Evolutionary conservation across 2,329 filamentous ascomycete genomes (phyloP), one percentile per base, ranked within the genome.

Genomic region (Ophiostoma himal-ulmi): DNA sequence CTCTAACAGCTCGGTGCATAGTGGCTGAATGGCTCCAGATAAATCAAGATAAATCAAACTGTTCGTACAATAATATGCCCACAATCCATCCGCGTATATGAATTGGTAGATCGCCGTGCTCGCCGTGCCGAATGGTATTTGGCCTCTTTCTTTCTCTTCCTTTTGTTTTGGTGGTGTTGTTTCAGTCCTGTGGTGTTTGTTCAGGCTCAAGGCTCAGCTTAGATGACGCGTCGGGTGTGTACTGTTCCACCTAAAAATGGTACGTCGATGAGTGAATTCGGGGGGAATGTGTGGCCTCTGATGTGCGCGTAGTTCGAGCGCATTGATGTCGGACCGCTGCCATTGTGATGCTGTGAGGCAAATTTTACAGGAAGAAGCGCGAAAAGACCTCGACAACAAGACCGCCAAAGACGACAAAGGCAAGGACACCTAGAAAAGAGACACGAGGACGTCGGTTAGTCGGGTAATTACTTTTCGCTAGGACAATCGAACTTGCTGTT

Each of bases 381-480:
- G 85, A 83, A 72, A 88, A 75, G 69, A 82, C 79, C 78, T 88
- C 86, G 76, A 88, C 87, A 74, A 88, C 73, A 37, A 88, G 80
- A 52, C 87, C 86, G 72, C 87, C 87, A 73, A 89, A 85, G 75
- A 89, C 80, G 76, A 88, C 80, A 77, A 89, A 89, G 48, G 77
- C 86, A 74, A 89, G 84, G 65, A 89, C 72, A 37, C 76, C 86
- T 88, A 68, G n/a, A 48, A 20, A 44, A n/a, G 20, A 20, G 30
- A 62, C 11, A 37, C 13, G 7, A 7, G 52, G 22, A 57, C 52
- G 17, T 20, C 26, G n/a, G 39, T 71, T 62, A 69, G 67, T 48
- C 7, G 7, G 30, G 30, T 30, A 17, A 17, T 14, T n/a, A 0
- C 20, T 41, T 36, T 22, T 52, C 7, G 26, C 26, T 20, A 6